Conservation (phyloP, 148 eudicot genomes). For the Vaccinium darrowii region DNA sequence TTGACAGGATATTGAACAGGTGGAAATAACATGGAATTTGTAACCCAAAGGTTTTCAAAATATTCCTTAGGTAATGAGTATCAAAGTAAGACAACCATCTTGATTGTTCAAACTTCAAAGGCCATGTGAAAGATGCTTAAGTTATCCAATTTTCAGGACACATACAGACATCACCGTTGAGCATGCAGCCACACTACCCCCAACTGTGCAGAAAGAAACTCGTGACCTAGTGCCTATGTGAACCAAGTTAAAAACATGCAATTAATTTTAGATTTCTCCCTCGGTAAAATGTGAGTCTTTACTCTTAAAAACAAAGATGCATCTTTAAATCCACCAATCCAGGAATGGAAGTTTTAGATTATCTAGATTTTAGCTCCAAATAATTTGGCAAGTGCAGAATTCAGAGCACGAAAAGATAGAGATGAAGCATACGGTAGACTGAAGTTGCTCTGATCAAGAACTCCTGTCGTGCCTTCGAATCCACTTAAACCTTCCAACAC, state of each 20-base stretch:
- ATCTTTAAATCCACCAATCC: neutral
- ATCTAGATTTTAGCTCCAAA: neutral
- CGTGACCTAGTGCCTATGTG: neutral
- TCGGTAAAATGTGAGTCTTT: neutral
- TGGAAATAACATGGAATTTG: neutral
- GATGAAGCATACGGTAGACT: slow-evolving; percentile 9
- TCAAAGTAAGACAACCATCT: neutral
- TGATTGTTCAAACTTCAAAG: neutral
- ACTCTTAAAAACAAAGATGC: neutral
- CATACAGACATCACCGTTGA: neutral
- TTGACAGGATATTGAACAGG: neutral
- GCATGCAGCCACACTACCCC: neutral
- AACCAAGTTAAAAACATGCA: neutral
- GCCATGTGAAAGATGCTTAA: neutral
- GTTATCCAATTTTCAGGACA: neutral
- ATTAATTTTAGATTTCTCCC: neutral
- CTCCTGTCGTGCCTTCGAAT: neutral
- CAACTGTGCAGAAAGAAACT: neutral
- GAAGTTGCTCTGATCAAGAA: slow-evolving; percentile 2
- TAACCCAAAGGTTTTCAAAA: neutral
- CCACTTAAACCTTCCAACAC: neutral
- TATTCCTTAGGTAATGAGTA: neutral
- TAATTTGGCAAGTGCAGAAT: neutral
- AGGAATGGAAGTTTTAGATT: neutral
- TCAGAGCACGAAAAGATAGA: neutral